Evolutionary conservation across 2,329 filamentous ascomycete genomes (phyloP).

Genomic region (Sclerotiophoma versabilis): DNA sequence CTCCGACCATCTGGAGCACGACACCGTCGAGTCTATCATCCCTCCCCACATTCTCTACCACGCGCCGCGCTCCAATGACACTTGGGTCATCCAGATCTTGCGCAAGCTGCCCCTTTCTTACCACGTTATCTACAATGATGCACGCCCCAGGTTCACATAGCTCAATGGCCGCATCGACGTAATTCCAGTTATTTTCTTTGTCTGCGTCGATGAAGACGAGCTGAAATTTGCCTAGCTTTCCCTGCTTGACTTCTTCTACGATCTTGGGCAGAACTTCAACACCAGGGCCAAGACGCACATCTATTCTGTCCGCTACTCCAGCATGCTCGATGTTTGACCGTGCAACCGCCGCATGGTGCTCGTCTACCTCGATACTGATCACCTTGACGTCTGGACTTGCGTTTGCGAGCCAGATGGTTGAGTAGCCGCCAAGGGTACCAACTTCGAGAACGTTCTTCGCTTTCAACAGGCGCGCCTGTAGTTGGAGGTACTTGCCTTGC

Average conservation of each 20-base stretch:
- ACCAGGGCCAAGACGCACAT: conserved; percentile 56
- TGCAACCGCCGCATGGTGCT: conserved; percentile 56
- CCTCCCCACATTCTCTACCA: conserved; percentile 54
- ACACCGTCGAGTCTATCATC: conserved; percentile 53
- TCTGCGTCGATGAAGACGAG: conserved; percentile 64
- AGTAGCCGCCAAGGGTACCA: conserved; percentile 63
- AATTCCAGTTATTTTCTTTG: conserved; percentile 58
- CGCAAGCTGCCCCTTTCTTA: conserved; percentile 51
- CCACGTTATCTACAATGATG: conserved; percentile 62
- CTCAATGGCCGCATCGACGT: conserved; percentile 56
- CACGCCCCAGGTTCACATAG: conserved; percentile 52
- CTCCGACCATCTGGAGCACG: conserved; percentile 56
- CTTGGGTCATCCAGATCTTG: conserved; percentile 32
- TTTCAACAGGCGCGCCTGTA: conserved; percentile 39
- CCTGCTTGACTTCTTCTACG: conserved; percentile 49
- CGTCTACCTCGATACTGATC: conserved; percentile 60
- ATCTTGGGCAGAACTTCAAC: conserved; percentile 54
- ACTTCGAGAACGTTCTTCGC: conserved; percentile 57
- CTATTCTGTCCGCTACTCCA: conserved; percentile 52
- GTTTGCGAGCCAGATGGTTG: conserved; percentile 60
- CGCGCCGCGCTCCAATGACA: conserved; percentile 45
- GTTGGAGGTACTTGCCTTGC: conserved; percentile 45
- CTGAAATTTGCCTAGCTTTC: conserved; percentile 54
- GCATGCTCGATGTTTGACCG: conserved; percentile 53
- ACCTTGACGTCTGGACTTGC: conserved; percentile 50